Percentiles rank a stretch among this genome's conserved stretches.
These are phyloP conservation scores for Curvularia lunata DNA, from an alignment of 2,329 filamentous ascomycete species.

Conservation along the genomic window DNA sequence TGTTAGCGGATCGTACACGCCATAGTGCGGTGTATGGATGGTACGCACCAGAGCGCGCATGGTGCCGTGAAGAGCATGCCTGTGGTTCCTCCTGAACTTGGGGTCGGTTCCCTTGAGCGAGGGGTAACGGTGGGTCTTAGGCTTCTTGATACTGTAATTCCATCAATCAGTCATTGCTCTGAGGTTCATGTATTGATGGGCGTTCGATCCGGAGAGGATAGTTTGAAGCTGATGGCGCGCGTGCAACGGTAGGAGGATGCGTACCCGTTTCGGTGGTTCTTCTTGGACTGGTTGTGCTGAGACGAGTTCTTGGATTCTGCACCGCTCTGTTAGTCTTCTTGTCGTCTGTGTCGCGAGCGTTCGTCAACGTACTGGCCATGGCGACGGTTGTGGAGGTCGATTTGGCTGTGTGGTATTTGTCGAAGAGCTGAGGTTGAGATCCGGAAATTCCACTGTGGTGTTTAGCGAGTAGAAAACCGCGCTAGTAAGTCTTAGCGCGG, in stretches of 20 bases:
- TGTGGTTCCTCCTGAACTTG: slow-evolving; percentile 99
- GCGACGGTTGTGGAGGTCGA: slow-evolving; percentile 55
- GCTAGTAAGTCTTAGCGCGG: slow-evolving; percentile 16
- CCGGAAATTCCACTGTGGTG: slow-evolving; percentile 24
- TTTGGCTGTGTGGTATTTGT: slow-evolving; percentile 40
- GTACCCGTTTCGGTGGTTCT: slow-evolving; percentile 99
- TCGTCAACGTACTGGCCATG: slow-evolving; percentile 71
- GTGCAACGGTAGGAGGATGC: slow-evolving; percentile 46
- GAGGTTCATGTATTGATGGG: slow-evolving; percentile 2
- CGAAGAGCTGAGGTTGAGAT: slow-evolving; percentile 28
- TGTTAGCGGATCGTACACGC: slow-evolving; percentile 31
- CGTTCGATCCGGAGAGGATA: not conserved
- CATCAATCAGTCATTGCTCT: slow-evolving; percentile 28
- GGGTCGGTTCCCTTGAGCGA: slow-evolving; percentile 98
- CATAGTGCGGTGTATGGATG: not conserved
- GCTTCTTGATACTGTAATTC: slow-evolving; percentile 92
- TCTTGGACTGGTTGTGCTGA: slow-evolving; percentile 97
- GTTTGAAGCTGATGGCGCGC: slow-evolving; percentile 14
- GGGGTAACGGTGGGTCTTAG: slow-evolving; percentile 98
- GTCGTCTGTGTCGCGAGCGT: not conserved
- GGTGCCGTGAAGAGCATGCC: slow-evolving; percentile 98
- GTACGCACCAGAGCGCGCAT: slow-evolving; percentile 91
- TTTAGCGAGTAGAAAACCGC: slow-evolving; percentile 20
- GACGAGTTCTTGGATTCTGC: slow-evolving; percentile 99
- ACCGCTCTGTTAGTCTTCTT: slow-evolving; percentile 21